Evolutionary conservation across 768 basidiomycete species (phyloP).

Genomic region (Gloeopeniophorella convolvens): DNA sequence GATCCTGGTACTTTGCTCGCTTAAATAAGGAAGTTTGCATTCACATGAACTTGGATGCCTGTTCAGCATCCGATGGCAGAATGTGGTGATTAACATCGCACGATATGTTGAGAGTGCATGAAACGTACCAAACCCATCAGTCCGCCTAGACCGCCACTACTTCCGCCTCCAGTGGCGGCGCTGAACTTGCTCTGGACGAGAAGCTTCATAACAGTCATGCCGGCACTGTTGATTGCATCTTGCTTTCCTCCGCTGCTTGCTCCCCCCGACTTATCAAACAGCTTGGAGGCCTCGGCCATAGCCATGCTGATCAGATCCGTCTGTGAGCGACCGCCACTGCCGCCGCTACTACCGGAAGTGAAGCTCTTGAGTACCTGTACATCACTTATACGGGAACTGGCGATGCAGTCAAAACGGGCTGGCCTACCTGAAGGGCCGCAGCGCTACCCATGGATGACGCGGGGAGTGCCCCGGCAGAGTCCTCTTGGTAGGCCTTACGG

Average conservation of each 20-base stretch:
- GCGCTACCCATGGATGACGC: slow-evolving; percentile 67
- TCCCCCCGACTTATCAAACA: slow-evolving; percentile 67
- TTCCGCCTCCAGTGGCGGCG: slow-evolving; percentile 47
- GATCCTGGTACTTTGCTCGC: neutral
- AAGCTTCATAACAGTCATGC: slow-evolving; percentile 81
- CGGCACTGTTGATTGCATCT: slow-evolving; percentile 79
- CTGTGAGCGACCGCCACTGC: slow-evolving; percentile 43
- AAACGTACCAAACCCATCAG: slow-evolving; percentile 36
- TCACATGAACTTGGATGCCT: slow-evolving; percentile 17
- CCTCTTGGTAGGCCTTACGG: slow-evolving; percentile 51
- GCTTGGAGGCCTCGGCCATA: slow-evolving; percentile 73
- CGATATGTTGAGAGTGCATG: slow-evolving; percentile 1
- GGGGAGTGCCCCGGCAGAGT: slow-evolving; percentile 43
- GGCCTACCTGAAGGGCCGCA: slow-evolving; percentile 62
- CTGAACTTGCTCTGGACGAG: slow-evolving; percentile 63
- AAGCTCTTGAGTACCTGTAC: slow-evolving; percentile 59
- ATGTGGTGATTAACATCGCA: slow-evolving; percentile 18
- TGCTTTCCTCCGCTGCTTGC: slow-evolving; percentile 66
- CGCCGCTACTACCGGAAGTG: slow-evolving; percentile 40
- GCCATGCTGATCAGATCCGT: slow-evolving; percentile 72
- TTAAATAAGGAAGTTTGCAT: too few relatives aligned
- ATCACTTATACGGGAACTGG: neutral
- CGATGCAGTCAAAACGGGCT: too few relatives aligned
- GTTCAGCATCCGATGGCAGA: neutral
- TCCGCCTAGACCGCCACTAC: slow-evolving; percentile 62